These are phyloP conservation scores for Cryptococcus depauperatus DNA, from an alignment of 1,284 basidiomycete species.

Conservation along the genomic window DNA sequence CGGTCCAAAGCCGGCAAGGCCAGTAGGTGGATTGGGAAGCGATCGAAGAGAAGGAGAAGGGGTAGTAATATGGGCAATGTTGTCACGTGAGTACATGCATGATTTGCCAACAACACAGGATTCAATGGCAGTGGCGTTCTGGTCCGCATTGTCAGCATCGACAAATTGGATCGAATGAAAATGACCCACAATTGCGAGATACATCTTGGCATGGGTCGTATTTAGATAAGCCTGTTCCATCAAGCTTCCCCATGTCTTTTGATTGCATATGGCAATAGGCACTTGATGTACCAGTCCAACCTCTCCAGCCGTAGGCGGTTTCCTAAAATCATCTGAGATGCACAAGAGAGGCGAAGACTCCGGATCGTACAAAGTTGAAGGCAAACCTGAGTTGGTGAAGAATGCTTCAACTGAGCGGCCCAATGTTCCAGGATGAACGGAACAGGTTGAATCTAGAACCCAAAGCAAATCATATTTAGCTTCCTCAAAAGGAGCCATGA, in stretches of 20 bases:
- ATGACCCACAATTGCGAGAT: conserved; percentile 66
- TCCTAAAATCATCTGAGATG: conserved; percentile 23
- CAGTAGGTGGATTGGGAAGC: conserved; percentile 43
- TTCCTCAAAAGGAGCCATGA: conserved; percentile 70
- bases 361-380: conserved; percentile 18
- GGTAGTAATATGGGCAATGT: conserved; percentile 46
- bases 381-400: conserved; percentile 28
- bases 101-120: conserved; percentile 98
- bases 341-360: conserved; percentile 29
- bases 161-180: neutral
- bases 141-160: neutral
- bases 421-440: conserved; percentile 69
- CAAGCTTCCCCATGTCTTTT: conserved; percentile 62
- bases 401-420: conserved; percentile 72
- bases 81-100: conserved; percentile 84
- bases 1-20: conserved; percentile 65
- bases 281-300: conserved; percentile 93
- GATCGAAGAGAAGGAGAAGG: conserved; percentile 32
- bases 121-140: conserved; percentile 63
- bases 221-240: conserved; percentile 93
- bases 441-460: conserved; percentile 93
- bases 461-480: conserved; percentile 86
- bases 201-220: conserved; percentile 98
- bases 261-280: conserved; percentile 72
- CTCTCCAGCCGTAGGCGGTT: conserved; percentile 28